Conservation (phyloP, 2,329 filamentous ascomycete species). For the Colletotrichum tropicale region DNA sequence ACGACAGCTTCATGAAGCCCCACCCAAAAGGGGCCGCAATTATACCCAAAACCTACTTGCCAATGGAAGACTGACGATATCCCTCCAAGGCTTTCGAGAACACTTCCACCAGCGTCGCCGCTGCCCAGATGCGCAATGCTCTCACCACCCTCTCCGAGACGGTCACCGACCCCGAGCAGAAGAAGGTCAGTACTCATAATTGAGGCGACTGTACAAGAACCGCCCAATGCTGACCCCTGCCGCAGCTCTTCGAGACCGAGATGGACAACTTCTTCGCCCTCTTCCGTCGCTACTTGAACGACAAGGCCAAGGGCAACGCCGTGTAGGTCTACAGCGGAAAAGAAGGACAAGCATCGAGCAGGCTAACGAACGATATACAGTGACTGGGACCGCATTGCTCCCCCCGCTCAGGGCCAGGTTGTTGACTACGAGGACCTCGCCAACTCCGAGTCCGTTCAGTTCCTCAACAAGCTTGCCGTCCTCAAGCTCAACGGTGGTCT, state of each 20-base stretch:
- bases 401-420: slow-evolving; percentile 91
- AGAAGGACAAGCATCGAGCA: background rate
- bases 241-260: slow-evolving; percentile 92
- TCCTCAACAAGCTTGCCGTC: slow-evolving; percentile 96
- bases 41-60: background rate
- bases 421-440: slow-evolving; percentile 91
- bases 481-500: slow-evolving; percentile 99
- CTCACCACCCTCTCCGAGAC: slow-evolving; percentile 92
- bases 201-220: background rate
- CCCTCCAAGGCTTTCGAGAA: slow-evolving; percentile 91
- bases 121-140: slow-evolving; percentile 98
- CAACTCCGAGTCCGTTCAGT: slow-evolving; percentile 88
- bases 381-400: slow-evolving; percentile 96
- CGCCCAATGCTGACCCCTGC: slow-evolving; percentile 16
- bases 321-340: slow-evolving; percentile 58
- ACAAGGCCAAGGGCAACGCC: slow-evolving; percentile 97
- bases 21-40: background rate
- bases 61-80: slow-evolving; percentile 34
- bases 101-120: slow-evolving; percentile 96
- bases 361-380: slow-evolving; percentile 48
- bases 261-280: slow-evolving; percentile 99
- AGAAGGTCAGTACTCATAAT: slow-evolving; percentile 68
- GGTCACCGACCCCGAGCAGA: slow-evolving; percentile 79
- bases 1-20: background rate
- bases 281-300: slow-evolving; percentile 97